phyloP scores from a whole-genome alignment of 129 eudicot genomes.

The Flaveria brownii region DNA sequence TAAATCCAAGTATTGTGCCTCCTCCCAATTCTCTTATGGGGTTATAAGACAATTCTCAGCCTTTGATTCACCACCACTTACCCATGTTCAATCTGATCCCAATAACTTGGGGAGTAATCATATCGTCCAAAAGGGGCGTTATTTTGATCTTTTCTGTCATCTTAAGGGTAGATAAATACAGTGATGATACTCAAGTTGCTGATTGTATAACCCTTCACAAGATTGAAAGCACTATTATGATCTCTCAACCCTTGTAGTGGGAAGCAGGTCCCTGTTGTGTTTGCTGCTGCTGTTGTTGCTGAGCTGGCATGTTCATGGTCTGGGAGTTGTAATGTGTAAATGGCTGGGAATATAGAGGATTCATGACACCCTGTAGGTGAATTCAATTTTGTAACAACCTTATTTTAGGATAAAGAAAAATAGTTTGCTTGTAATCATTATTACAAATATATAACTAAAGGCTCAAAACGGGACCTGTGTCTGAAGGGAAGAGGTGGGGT shows the following conservation, averaged over 20 bases:
- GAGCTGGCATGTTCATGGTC: constrained; percentile 55
- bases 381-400: neutral
- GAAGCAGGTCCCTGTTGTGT: constrained; percentile 58
- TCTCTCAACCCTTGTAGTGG: constrained; percentile 62
- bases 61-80: constrained; percentile 21
- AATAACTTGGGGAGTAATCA: constrained; percentile 13
- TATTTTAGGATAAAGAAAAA: neutral
- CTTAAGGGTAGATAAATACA: constrained; percentile 8
- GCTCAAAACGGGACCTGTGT: constrained; percentile 57
- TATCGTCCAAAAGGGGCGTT: constrained; percentile 19
- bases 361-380: constrained; percentile 58
- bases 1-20: constrained; percentile 24
- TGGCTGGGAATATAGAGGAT: constrained; percentile 87
- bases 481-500: constrained; percentile 59
- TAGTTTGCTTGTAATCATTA: neutral
- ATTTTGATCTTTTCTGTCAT: constrained; percentile 16
- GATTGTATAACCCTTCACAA: constrained; percentile 45
- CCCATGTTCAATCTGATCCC: constrained; percentile 23
- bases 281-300: constrained; percentile 57
- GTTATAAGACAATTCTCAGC: constrained; percentile 18
- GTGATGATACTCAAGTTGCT: constrained; percentile 22
- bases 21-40: constrained; percentile 21
- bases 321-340: constrained; percentile 70
- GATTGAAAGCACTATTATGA: neutral
- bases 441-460: neutral